Evolutionary conservation across 306 rosid species (phyloP).

Genomic region (Gynostemma pentaphyllum): DNA sequence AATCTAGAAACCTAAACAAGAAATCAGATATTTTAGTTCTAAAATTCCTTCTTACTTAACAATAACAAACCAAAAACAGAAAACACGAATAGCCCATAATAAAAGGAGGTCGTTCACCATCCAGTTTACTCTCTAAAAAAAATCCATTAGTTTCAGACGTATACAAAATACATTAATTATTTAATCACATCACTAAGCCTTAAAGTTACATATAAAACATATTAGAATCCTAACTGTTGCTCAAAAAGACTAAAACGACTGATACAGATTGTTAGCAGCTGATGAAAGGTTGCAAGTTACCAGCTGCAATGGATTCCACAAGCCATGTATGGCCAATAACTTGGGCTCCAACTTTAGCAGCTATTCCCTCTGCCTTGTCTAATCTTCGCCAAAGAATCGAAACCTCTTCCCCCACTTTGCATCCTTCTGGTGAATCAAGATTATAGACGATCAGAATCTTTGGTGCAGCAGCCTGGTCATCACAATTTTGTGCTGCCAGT

Average conservation of each 20-base stretch:
- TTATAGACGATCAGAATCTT: constrained; percentile 57
- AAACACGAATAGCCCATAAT: neutral
- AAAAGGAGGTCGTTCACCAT: neutral
- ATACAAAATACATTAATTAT: neutral
- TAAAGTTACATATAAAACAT: neutral
- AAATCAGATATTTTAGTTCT: too few species aligned
- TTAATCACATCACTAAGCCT: constrained; percentile 1
- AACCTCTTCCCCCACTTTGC: constrained; percentile 77
- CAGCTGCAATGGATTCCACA: constrained; percentile 73
- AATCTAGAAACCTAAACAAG: too few species aligned
- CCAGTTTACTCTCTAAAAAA: too few species aligned
- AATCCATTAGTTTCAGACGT: neutral
- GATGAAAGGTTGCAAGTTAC: constrained; percentile 48
- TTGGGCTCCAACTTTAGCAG: constrained; percentile 35
- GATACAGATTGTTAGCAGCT: constrained; percentile 19
- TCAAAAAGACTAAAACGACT: neutral
- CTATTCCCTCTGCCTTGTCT: constrained; percentile 67
- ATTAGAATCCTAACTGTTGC: neutral
- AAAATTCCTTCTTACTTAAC: too few species aligned
- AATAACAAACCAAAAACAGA: too few species aligned
- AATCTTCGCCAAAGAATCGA: constrained; percentile 69
- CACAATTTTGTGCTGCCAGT: constrained; percentile 18
- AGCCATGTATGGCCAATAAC: constrained; percentile 80
- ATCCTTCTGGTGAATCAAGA: constrained; percentile 64
- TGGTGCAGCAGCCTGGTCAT: constrained; percentile 10